A percentile compares a stretch with the other conserved stretches of the same genome.
Conservation (phyloP, 2,329 filamentous ascomycete genomes). For the Colletotrichum theobromicola region DNA sequence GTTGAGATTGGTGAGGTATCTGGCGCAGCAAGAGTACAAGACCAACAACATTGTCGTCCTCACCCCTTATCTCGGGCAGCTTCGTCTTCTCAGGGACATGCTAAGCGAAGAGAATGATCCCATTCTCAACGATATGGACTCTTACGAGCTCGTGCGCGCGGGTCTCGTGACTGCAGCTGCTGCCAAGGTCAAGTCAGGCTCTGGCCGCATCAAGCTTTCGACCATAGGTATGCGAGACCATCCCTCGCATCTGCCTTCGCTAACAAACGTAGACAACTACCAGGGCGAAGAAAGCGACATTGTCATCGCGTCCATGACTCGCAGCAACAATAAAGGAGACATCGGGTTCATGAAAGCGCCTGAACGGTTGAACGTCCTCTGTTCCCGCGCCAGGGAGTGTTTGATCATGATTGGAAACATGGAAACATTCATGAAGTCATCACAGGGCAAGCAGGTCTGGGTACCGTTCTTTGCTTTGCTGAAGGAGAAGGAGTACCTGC, state of each 20-base stretch:
- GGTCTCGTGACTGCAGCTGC: conserved; percentile 63
- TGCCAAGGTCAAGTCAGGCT: conserved; percentile 48
- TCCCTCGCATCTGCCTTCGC: neutral
- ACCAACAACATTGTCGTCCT: conserved; percentile 70
- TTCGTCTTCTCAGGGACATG: conserved; percentile 59
- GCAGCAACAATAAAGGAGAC: conserved; percentile 67
- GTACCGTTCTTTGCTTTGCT: conserved; percentile 60
- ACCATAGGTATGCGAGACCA: conserved; percentile 64
- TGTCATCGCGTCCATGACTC: conserved; percentile 69
- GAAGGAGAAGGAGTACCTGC: conserved; percentile 54
- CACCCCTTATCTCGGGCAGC: conserved; percentile 75
- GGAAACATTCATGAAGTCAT: conserved; percentile 66
- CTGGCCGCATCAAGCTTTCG: conserved; percentile 63
- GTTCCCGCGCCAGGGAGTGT: conserved; percentile 69
- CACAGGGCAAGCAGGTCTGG: conserved; percentile 65
- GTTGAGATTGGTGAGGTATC: conserved; percentile 67
- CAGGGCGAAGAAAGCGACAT: conserved; percentile 81
- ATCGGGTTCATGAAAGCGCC: conserved; percentile 74
- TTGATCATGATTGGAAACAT: conserved; percentile 75
- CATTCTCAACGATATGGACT: conserved; percentile 72
- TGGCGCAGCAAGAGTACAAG: conserved; percentile 74
- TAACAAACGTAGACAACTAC: conserved; percentile 66
- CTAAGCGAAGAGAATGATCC: conserved; percentile 66
- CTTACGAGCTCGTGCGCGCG: conserved; percentile 64
- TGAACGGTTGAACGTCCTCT: conserved; percentile 72